Evolutionary conservation across 202 grass and related monocot genomes (phyloP).

Genomic region (Tripidium arundinaceum): DNA sequence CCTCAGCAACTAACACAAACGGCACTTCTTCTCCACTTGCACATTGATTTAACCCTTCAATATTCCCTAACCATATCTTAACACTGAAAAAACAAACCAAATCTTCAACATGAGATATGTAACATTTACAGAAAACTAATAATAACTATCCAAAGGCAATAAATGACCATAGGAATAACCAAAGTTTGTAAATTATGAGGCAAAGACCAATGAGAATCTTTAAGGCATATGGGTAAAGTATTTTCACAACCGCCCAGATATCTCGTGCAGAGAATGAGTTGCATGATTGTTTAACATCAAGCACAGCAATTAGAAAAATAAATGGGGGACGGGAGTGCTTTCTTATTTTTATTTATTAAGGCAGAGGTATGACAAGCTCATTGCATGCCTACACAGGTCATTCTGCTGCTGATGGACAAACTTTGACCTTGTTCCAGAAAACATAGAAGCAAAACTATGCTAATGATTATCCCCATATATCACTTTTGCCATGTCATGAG

Average conservation of each 20-base stretch:
- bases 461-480: constrained; percentile 13
- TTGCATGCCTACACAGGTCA: background rate
- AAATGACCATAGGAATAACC: no score
- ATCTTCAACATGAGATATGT: constrained; percentile 19
- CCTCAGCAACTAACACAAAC: constrained; percentile 62
- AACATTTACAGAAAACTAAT: constrained; percentile 23
- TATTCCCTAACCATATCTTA: constrained; percentile 76
- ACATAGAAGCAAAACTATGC: constrained; percentile 16
- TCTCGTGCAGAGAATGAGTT: background rate
- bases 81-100: constrained; percentile 49
- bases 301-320: background rate
- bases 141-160: background rate
- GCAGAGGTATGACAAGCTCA: background rate
- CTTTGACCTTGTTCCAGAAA: background rate
- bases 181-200: background rate
- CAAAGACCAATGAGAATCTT: background rate
- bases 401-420: background rate
- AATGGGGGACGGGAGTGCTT: background rate
- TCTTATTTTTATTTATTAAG: background rate
- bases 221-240: background rate
- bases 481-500: background rate
- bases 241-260: background rate
- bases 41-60: constrained; percentile 48
- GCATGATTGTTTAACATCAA: background rate
- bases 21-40: constrained; percentile 32